phyloP scores from a whole-genome alignment of 1,139 yeast species.

The Yamadazyma blattariae region DNA sequence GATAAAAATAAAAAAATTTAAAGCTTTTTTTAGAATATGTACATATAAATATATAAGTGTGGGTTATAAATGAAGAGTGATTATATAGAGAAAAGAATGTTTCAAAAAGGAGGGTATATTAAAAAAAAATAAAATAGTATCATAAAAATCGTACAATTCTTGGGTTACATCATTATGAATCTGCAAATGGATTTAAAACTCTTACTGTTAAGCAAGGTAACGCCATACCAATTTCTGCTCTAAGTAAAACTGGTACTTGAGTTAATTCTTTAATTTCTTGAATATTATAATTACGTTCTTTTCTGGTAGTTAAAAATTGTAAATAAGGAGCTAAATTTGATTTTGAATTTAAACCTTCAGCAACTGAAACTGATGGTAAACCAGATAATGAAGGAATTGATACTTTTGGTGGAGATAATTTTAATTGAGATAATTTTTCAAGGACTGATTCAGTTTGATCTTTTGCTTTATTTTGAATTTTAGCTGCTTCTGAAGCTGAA shows the following conservation, averaged over 20 bases:
- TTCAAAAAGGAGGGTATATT: not conserved
- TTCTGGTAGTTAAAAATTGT: constrained; percentile 51
- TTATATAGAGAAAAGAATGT: too few relatives aligned
- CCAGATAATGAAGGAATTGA: constrained; percentile 37
- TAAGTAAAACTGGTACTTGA: constrained; percentile 77
- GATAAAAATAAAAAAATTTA: too few relatives aligned
- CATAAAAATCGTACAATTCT: constrained; percentile 2
- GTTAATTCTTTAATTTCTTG: constrained; percentile 81
- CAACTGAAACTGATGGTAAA: constrained; percentile 41
- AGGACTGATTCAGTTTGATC: constrained; percentile 41
- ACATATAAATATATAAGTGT: too few relatives aligned
- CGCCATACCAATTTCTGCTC: constrained; percentile 95
- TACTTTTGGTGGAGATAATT: constrained; percentile 52
- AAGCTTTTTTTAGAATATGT: too few relatives aligned
- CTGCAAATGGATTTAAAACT: constrained; percentile 80
- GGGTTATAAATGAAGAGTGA: too few relatives aligned
- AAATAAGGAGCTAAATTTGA: constrained; percentile 55
- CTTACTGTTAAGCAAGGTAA: constrained; percentile 93
- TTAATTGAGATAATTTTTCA: constrained; percentile 48
- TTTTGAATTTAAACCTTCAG: constrained; percentile 28
- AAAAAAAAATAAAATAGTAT: not conserved
- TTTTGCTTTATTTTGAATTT: constrained; percentile 40
- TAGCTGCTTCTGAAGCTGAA: constrained; percentile 69
- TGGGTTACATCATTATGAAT: constrained; percentile 1
- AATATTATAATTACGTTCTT: constrained; percentile 59